These are phyloP conservation scores for Kondoa subrosea DNA, from an alignment of 768 basidiomycete species.

Conservation along the genomic window DNA sequence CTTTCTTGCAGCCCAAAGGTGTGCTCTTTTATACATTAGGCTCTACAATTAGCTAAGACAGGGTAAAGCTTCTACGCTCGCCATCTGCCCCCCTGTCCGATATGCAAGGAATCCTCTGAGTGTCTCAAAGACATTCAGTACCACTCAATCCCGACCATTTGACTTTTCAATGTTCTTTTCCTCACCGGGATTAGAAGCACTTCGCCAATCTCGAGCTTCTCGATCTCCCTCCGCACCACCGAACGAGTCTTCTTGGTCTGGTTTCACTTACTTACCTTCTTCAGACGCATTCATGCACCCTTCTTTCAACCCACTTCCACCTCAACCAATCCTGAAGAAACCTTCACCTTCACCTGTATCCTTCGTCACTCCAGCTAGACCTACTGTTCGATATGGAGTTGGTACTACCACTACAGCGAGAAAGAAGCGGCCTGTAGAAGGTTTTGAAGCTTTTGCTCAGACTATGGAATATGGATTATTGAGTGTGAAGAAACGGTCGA, in stretches of 20 bases:
- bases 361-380: background rate
- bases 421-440: constrained; percentile 1
- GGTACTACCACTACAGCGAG: background rate
- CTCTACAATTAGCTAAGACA: no score
- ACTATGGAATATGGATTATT: background rate
- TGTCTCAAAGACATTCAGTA: background rate
- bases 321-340: background rate
- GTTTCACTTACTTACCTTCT: constrained; percentile 12
- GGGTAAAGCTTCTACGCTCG: background rate
- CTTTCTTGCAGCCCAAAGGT: background rate
- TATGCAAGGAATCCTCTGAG: background rate
- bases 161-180: constrained; percentile 20
- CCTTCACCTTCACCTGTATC: background rate
- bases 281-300: constrained; percentile 1
- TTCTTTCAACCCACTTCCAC: background rate
- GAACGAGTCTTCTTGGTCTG: constrained; percentile 6
- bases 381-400: background rate
- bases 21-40: no score
- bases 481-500: background rate
- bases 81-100: background rate
- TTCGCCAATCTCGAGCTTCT: background rate
- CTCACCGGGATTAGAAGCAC: constrained; percentile 17
- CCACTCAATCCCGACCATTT: constrained; percentile 7
- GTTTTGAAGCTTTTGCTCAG: background rate
- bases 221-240: background rate